phyloP scores from a whole-genome alignment of 495 filamentous ascomycete genomes.

The Ramalina intermedia region DNA sequence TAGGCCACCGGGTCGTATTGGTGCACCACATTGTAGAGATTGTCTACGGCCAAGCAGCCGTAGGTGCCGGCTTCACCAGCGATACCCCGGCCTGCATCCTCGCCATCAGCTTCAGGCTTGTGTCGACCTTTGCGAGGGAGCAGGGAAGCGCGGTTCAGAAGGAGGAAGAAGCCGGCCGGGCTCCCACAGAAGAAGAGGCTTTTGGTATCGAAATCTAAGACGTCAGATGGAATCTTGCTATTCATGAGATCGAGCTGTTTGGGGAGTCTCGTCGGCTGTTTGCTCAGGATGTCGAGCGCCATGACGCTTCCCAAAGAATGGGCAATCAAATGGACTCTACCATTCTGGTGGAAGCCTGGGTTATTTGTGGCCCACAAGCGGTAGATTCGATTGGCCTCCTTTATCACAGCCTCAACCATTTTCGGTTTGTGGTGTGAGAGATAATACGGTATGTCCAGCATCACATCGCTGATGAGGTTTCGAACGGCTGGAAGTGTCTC shows the following conservation, averaged over 20 bases:
- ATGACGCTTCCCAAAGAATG: slow-evolving; percentile 91
- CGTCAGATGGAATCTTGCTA: slow-evolving; percentile 35
- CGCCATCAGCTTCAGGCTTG: slow-evolving; percentile 58
- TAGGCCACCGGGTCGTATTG: slow-evolving; percentile 69
- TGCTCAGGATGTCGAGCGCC: slow-evolving; percentile 78
- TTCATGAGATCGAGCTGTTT: slow-evolving; percentile 34
- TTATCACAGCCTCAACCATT: slow-evolving; percentile 82
- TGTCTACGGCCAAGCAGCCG: slow-evolving; percentile 86
- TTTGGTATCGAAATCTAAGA: slow-evolving; percentile 82
- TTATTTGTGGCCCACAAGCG: slow-evolving; percentile 89
- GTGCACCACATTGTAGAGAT: slow-evolving; percentile 86
- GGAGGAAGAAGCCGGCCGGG: slow-evolving; percentile 81
- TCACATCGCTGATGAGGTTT: slow-evolving; percentile 85
- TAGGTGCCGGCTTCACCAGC: slow-evolving; percentile 64
- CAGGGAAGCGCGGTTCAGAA: slow-evolving; percentile 72
- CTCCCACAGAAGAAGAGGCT: slow-evolving; percentile 87
- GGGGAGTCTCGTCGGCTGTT: slow-evolving; percentile 62
- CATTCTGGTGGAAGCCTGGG: slow-evolving; percentile 62
- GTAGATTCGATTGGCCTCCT: slow-evolving; percentile 87
- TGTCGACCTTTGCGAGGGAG: slow-evolving; percentile 59
- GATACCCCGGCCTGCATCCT: slow-evolving; percentile 46
- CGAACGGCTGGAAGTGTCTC: slow-evolving; percentile 79
- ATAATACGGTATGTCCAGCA: slow-evolving; percentile 96
- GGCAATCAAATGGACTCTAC: slow-evolving; percentile 81
- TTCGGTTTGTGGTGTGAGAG: slow-evolving; percentile 88